These are phyloP conservation scores for Staphylotrichum longicolle DNA, from an alignment of 495 filamentous ascomycete species.

Conservation along the genomic window DNA sequence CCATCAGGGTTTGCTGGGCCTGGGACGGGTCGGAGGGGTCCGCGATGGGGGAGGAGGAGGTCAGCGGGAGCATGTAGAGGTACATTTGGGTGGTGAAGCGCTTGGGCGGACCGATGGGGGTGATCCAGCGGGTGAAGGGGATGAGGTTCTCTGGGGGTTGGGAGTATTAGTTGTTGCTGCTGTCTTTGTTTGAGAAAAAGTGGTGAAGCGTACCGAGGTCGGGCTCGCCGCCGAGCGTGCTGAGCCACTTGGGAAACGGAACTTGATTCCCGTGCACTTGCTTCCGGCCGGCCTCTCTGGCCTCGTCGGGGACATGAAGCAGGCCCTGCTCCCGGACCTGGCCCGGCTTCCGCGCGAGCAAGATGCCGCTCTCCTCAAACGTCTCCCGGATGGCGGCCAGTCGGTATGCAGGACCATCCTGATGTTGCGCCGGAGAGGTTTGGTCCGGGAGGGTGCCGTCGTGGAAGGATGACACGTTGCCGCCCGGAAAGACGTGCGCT, in stretches of 20 bases:
- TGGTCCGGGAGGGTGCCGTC: conserved; percentile 60
- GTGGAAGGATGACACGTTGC: conserved; percentile 69
- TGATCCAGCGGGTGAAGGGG: conserved; percentile 91
- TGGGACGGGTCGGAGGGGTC: not conserved
- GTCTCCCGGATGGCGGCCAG: conserved; percentile 82
- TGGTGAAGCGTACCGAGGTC: conserved; percentile 57
- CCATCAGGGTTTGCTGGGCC: conserved; percentile 37
- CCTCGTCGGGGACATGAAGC: conserved; percentile 56
- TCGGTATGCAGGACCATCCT: conserved; percentile 67
- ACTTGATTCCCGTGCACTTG: conserved; percentile 60
- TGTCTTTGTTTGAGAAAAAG: not conserved
- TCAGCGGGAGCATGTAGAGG: conserved; percentile 81
- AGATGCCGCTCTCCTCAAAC: conserved; percentile 91
- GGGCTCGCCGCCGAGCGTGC: conserved; percentile 55
- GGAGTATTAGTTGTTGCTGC: not conserved
- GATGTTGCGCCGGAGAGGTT: conserved; percentile 52
- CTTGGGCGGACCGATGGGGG: conserved; percentile 65
- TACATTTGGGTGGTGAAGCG: conserved; percentile 96
- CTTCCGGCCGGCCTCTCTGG: conserved; percentile 63
- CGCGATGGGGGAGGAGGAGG: not conserved
- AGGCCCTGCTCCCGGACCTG: conserved; percentile 42
- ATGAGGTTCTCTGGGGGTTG: conserved; percentile 55
- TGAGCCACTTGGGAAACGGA: conserved; percentile 66
- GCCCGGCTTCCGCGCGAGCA: conserved; percentile 57
- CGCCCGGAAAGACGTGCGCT: conserved; percentile 96